phyloP scores from a whole-genome alignment of 768 basidiomycete genomes.

The Daedalea quercina region DNA sequence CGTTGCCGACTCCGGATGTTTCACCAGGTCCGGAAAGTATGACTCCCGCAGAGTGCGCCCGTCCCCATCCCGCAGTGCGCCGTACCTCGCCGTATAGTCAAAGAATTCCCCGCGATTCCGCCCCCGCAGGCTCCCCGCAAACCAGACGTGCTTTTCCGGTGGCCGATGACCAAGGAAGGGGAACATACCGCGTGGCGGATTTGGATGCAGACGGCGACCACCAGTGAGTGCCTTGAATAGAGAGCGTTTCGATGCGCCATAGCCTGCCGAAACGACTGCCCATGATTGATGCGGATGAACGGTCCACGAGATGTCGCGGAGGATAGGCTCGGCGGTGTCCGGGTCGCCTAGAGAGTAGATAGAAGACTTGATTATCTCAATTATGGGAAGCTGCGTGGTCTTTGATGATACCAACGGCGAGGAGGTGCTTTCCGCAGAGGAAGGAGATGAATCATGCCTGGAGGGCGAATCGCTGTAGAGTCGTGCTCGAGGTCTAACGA shows the following conservation, averaged over 20 bases:
- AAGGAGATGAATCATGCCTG: background rate
- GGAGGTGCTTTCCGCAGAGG: background rate
- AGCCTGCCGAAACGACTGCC: slow-evolving; percentile 16
- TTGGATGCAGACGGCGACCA: slow-evolving; percentile 61
- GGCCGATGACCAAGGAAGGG: slow-evolving; percentile 57
- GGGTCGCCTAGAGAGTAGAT: slow-evolving; percentile 17
- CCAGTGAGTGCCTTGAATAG: slow-evolving; percentile 32
- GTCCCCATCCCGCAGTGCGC: slow-evolving; percentile 82
- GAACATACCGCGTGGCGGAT: slow-evolving; percentile 65
- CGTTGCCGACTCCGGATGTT: background rate
- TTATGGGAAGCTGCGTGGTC: slow-evolving; percentile 7
- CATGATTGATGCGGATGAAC: slow-evolving; percentile 18
- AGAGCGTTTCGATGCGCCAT: slow-evolving; percentile 15
- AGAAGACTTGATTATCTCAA: slow-evolving; percentile 19
- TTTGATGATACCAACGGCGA: background rate
- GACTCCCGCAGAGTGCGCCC: slow-evolving; percentile 67
- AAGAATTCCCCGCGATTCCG: slow-evolving; percentile 65
- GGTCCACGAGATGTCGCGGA: slow-evolving; percentile 17
- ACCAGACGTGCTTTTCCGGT: slow-evolving; percentile 41
- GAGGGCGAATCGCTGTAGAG: background rate
- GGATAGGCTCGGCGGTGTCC: slow-evolving; percentile 10
- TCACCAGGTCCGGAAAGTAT: slow-evolving; percentile 41
- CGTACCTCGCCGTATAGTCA: slow-evolving; percentile 91
- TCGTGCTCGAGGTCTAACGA: background rate
- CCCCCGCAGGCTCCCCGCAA: slow-evolving; percentile 62